phyloP scores from a whole-genome alignment of 2,329 filamentous ascomycete genomes.

The Sordariomycetes sp. region DNA sequence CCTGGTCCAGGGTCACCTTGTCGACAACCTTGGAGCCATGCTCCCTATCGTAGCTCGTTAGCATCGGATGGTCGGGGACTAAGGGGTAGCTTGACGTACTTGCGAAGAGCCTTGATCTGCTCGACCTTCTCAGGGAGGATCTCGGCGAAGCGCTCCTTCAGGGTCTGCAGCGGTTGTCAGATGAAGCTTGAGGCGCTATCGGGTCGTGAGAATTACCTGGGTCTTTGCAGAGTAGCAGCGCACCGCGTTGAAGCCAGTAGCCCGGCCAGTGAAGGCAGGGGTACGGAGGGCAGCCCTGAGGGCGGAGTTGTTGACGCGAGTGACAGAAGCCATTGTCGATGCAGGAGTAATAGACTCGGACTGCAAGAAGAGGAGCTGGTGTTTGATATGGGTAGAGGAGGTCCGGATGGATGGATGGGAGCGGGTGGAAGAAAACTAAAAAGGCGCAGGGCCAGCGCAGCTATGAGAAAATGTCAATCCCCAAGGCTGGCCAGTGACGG shows the following conservation, averaged over 20 bases:
- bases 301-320: constrained; percentile 73
- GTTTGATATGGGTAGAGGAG: not conserved
- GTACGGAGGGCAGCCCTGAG: constrained; percentile 67
- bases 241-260: constrained; percentile 69
- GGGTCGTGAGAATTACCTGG: constrained; percentile 46
- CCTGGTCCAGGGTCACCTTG: constrained; percentile 98
- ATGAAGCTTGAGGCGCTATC: not conserved
- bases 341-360: constrained; percentile 17
- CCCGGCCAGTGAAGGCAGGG: constrained; percentile 58
- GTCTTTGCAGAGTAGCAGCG: constrained; percentile 92
- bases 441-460: constrained; percentile 12
- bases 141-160: constrained; percentile 98
- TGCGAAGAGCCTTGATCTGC: constrained; percentile 97
- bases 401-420: constrained; percentile 1
- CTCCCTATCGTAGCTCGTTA: constrained; percentile 49
- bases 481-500: too few relatives aligned
- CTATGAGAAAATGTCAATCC: too few relatives aligned
- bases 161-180: constrained; percentile 47
- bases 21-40: constrained; percentile 91
- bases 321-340: constrained; percentile 68
- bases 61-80: constrained; percentile 3
- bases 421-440: constrained; percentile 4
- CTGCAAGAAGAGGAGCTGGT: constrained; percentile 14
- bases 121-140: constrained; percentile 94
- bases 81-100: constrained; percentile 48